Evolutionary conservation across 2,329 filamentous ascomycete genomes (phyloP).

Genomic region (Sporothrix brunneoviolacea): DNA sequence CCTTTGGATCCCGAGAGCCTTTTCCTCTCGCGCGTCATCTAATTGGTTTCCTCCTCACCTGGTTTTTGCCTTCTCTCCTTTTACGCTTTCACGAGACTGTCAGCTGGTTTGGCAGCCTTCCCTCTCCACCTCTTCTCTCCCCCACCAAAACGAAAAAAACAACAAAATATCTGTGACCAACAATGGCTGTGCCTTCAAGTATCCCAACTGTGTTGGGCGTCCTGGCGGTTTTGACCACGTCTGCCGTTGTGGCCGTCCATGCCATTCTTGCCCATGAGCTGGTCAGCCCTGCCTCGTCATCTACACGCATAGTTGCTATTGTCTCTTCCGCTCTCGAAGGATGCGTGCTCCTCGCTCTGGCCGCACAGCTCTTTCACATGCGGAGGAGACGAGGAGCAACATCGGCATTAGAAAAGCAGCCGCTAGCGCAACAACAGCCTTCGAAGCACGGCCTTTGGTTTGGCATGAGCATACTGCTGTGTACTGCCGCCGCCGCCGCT

Average conservation of each 20-base stretch:
- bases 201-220: conserved; percentile 32
- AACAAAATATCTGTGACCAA: not conserved
- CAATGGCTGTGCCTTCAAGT: conserved; percentile 30
- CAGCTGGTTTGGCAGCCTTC: conserved; percentile 6
- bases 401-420: conserved; percentile 14
- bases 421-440: not conserved
- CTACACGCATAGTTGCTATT: conserved; percentile 31
- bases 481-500: conserved; percentile 37
- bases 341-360: conserved; percentile 30
- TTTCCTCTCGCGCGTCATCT: not conserved
- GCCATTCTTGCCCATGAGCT: conserved; percentile 33
- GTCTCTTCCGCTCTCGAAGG: conserved; percentile 33
- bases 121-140: not conserved
- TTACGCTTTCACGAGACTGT: conserved; percentile 1
- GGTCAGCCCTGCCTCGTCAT: conserved; percentile 21
- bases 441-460: conserved; percentile 29
- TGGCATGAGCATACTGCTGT: conserved; percentile 32
- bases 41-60: not conserved
- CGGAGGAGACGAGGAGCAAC: conserved; percentile 16
- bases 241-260: conserved; percentile 34
- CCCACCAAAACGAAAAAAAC: not conserved
- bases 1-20: not conserved
- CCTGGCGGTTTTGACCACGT: conserved; percentile 32
- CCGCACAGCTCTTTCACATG: conserved; percentile 28
- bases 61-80: not conserved